These are phyloP conservation scores for Fusarium aywerte DNA, from an alignment of 2,329 filamentous ascomycete genomes.

Conservation along the genomic window DNA sequence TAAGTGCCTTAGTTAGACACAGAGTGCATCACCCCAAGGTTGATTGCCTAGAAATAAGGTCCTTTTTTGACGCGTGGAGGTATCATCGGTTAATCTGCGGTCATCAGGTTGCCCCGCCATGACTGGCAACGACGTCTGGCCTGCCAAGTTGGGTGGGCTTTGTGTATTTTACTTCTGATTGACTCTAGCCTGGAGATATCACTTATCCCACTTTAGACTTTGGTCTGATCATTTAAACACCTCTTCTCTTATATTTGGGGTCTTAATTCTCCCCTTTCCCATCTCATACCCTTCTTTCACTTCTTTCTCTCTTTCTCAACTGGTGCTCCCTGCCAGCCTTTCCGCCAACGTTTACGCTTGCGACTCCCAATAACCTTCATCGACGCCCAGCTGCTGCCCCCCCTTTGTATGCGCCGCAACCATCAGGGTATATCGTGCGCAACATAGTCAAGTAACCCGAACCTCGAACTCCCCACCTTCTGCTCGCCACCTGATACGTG, in stretches of 20 bases:
- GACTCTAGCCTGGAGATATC: constrained; percentile 4
- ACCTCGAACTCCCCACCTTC: neutral
- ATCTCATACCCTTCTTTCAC: constrained; percentile 11
- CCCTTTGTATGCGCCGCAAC: constrained; percentile 44
- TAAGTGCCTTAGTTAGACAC: neutral
- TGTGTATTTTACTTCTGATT: constrained; percentile 45
- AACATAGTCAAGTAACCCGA: constrained; percentile 27
- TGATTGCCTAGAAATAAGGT: neutral
- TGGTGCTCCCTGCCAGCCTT: constrained; percentile 18
- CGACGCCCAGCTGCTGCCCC: constrained; percentile 23
- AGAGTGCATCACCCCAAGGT: neutral
- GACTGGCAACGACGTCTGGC: constrained; percentile 34
- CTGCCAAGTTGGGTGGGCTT: constrained; percentile 38
- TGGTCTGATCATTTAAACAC: constrained; percentile 35
- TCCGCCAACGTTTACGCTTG: constrained; percentile 15
- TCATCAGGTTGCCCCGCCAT: constrained; percentile 49
- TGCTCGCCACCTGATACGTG: constrained; percentile 35
- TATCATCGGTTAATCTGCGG: constrained; percentile 17
- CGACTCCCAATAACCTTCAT: constrained; percentile 12
- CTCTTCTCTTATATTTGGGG: constrained; percentile 21
- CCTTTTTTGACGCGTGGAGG: constrained; percentile 4
- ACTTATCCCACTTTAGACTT: constrained; percentile 44
- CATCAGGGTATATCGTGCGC: constrained; percentile 37
- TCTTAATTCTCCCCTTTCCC: constrained; percentile 17
- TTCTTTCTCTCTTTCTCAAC: constrained; percentile 16